These are phyloP conservation scores for Pleurotus eryngii DNA, from an alignment of 768 basidiomycete species.

Conservation along the genomic window DNA sequence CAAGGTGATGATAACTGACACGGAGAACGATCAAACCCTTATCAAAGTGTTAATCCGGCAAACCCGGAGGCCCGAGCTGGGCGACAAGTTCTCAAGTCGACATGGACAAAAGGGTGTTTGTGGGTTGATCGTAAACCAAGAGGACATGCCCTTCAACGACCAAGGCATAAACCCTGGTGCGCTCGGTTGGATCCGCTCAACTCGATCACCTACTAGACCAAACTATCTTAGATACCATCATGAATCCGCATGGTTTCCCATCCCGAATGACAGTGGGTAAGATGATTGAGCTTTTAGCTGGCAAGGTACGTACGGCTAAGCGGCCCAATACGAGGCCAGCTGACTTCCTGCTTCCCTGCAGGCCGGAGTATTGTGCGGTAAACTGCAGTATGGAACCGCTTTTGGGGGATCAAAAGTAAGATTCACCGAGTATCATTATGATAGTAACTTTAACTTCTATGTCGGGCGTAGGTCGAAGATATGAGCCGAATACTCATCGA, in stretches of 20 bases:
- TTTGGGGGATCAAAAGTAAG: constrained; percentile 95
- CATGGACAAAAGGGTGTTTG: constrained; percentile 99
- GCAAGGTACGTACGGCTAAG: constrained; percentile 60
- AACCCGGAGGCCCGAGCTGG: constrained; percentile 92
- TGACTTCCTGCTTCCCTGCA: constrained; percentile 23
- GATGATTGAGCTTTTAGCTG: constrained; percentile 97
- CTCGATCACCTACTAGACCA: constrained; percentile 8
- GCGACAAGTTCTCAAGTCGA: constrained; percentile 97
- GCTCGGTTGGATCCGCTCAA: constrained; percentile 18
- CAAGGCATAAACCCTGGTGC: constrained; percentile 90
- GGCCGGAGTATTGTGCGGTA: constrained; percentile 90
- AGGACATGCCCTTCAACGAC: constrained; percentile 99
- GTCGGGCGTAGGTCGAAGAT: constrained; percentile 73
- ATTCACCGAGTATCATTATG: background rate
- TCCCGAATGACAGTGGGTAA: constrained; percentile 99
- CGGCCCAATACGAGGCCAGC: background rate
- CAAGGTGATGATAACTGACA: constrained; percentile 97
- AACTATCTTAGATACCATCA: constrained; percentile 77
- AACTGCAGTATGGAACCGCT: constrained; percentile 91
- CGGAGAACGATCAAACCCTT: constrained; percentile 92
- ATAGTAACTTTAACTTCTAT: background rate
- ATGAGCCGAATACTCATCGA: constrained; percentile 97
- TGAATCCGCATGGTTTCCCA: constrained; percentile 99
- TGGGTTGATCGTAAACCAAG: constrained; percentile 97
- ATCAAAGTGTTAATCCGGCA: constrained; percentile 98